phyloP scores from a whole-genome alignment of 2,329 filamentous ascomycete species.

The Aspergillus clavatus region DNA sequence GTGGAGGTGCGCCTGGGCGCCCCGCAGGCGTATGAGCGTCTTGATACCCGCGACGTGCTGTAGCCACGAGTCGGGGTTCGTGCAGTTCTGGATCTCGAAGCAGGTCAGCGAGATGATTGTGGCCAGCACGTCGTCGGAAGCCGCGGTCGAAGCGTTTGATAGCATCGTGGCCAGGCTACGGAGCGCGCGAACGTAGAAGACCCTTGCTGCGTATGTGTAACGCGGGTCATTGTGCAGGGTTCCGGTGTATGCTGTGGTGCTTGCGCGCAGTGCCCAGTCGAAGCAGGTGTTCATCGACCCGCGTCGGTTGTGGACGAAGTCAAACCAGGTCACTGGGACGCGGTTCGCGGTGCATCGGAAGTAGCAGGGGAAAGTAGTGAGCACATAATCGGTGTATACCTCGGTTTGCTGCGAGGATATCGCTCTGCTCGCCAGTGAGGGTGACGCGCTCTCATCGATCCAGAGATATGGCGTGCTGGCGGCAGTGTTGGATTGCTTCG shows the following conservation, averaged over 20 bases:
- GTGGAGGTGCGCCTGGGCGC: constrained; percentile 26
- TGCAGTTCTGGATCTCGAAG: constrained; percentile 36
- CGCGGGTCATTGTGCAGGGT: constrained; percentile 18
- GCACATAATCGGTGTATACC: constrained; percentile 25
- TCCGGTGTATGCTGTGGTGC: constrained; percentile 16
- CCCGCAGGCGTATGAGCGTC: constrained; percentile 32
- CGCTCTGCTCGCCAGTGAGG: constrained; percentile 25
- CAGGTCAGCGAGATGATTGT: constrained; percentile 33
- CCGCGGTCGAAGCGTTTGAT: constrained; percentile 22
- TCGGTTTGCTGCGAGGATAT: constrained; percentile 23
- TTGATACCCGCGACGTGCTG: constrained; percentile 34
- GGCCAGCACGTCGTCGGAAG: constrained; percentile 31
- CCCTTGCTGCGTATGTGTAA: constrained; percentile 23
- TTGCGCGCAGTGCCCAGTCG: constrained; percentile 21
- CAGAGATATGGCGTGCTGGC: not conserved
- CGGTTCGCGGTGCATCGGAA: constrained; percentile 27
- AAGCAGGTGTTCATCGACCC: constrained; percentile 15
- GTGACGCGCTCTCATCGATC: constrained; percentile 22
- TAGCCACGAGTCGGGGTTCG: constrained; percentile 34
- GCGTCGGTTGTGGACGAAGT: constrained; percentile 19
- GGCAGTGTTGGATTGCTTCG: not conserved
- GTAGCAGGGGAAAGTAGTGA: constrained; percentile 23
- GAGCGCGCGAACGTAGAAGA: constrained; percentile 27
- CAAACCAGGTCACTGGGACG: constrained; percentile 26
- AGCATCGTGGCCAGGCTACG: constrained; percentile 25